Percentiles rank a stretch among this genome's conserved stretches.
Conservation (phyloP, 768 basidiomycete species). For the Panaeolus papilionaceus region DNA sequence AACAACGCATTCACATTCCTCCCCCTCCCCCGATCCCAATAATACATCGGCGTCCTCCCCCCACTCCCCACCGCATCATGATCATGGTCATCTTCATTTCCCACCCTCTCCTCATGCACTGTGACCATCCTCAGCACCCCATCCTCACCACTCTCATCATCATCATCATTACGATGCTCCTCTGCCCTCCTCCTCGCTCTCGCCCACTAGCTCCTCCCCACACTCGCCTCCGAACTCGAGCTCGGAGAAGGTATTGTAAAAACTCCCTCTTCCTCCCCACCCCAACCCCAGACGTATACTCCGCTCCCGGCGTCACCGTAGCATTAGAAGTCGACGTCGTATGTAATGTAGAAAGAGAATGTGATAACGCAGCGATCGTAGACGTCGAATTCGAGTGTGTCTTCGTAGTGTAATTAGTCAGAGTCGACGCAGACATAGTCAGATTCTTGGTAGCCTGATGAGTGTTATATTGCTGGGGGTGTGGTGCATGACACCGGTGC, state of each 20-base stretch:
- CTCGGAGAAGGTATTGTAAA: slow-evolving; percentile 3
- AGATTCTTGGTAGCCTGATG: too few species aligned
- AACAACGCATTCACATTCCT: neutral
- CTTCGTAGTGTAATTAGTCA: too few species aligned
- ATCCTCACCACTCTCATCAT: neutral
- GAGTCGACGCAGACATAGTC: too few species aligned
- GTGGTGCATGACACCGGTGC: too few species aligned
- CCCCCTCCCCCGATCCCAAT: neutral
- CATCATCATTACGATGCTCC: neutral
- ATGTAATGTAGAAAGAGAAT: too few species aligned
- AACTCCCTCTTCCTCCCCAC: neutral
- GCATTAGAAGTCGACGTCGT: too few species aligned
- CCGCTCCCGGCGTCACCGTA: neutral
- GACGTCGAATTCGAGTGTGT: too few species aligned
- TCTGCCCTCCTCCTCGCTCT: neutral
- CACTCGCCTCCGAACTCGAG: slow-evolving; percentile 8
- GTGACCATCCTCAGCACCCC: neutral
- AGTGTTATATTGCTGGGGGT: too few species aligned
- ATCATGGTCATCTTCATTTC: neutral
- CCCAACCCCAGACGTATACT: neutral
- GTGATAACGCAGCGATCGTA: too few species aligned
- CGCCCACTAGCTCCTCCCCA: neutral
- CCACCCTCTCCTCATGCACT: neutral
- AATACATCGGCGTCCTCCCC: slow-evolving; percentile 4
- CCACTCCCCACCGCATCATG: slow-evolving; percentile 2